Evolutionary conservation across 1,139 yeast genomes (phyloP), one percentile per base, ranked within the genome.

Genomic region (Yamadazyma atmosphaerica): DNA sequence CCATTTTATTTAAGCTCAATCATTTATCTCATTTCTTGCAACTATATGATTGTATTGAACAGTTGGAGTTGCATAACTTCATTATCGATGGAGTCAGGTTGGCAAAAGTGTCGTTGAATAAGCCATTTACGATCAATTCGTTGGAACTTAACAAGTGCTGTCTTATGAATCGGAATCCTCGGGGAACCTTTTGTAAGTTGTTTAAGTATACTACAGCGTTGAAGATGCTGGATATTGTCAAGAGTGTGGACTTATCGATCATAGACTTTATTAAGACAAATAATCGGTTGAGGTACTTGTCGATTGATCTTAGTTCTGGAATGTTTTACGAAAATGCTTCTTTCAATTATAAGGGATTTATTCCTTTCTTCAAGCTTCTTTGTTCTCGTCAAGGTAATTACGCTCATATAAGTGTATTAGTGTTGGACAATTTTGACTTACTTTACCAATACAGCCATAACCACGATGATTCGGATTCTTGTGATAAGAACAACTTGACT

Each of bases 261-360:
- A 74, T 77, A 33, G 80, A 75, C 50, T 72, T 59, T 28, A 46
- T 62, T 5, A 62, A 61, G 36, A 25, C 46, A 4, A 60, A 60
- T 38, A 50, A 51, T 17, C 19, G 34, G 4, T 65, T 79, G 37
- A 26, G 47, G 2, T 51, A 60, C 4, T 49, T 79, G 29, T 55
- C 65, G 3, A 54, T 80, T 16, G 84, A 79, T 47, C 52, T 79
- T 35, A 62, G 63, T 38, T 77, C 83, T 14, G 59, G 58, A 22
- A 65, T 79, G 7, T 79, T 80, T 44, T 72, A 76, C 59, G 45
- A 42, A 13, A 45, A 46, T 10, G 38, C 37, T 3, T 27, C 36
- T 7, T 71, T 72, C 52, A 64, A 67, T 39, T 71, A 63, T 40
- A 49, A 56, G n/a, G 54, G 56, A 33, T 72, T 56, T 43, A 71